These are phyloP conservation scores for Pseudogymnoascus sp. DNA, from an alignment of 2,329 filamentous ascomycete genomes.

Conservation along the genomic window DNA sequence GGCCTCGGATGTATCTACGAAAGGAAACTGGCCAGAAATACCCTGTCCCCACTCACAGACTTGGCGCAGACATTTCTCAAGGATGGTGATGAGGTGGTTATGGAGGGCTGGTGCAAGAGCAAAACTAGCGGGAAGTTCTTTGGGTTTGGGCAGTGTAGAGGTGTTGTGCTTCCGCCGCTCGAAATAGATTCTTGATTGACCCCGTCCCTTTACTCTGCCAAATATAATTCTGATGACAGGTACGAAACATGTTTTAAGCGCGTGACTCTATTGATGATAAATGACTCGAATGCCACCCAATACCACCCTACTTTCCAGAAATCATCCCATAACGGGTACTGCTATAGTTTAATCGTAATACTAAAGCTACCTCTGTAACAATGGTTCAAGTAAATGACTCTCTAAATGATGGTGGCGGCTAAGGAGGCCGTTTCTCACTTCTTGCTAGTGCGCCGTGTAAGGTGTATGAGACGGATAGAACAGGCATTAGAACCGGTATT, in stretches of 20 bases:
- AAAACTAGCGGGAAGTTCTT: conserved; percentile 46
- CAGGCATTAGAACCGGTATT: no score
- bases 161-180: conserved; percentile 44
- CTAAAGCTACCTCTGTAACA: no score
- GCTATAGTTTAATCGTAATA: no score
- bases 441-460: no score
- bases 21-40: conserved; percentile 4
- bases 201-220: not conserved
- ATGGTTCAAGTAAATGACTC: no score
- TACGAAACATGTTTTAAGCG: not conserved
- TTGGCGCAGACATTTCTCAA: conserved; percentile 43
- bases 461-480: no score
- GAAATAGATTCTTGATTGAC: conserved; percentile 11
- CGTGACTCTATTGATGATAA: not conserved
- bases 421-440: no score
- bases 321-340: no score
- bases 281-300: no score
- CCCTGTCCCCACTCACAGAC: conserved; percentile 5
- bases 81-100: conserved; percentile 53
- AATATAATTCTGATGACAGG: not conserved
- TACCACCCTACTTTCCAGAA: no score
- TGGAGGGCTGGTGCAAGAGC: conserved; percentile 48
- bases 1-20: conserved; percentile 10
- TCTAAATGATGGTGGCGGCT: no score
- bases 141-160: conserved; percentile 57